Evolutionary conservation across 257 asterid species (phyloP).

Genomic region (Nicotiana paniculata): DNA sequence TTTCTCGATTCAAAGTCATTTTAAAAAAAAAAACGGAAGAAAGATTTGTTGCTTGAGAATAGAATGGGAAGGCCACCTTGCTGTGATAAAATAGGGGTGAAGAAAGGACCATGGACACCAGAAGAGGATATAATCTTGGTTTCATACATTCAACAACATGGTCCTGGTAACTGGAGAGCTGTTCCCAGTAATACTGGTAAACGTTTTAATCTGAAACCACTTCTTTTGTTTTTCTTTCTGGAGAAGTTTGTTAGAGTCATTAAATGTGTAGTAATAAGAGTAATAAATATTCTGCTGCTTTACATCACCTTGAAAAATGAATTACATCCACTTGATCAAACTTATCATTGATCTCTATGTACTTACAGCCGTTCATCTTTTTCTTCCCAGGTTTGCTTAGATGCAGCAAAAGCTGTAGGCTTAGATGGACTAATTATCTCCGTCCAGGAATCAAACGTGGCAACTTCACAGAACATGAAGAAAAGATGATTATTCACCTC

Average conservation of each 20-base stretch:
- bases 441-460: constrained; percentile 78
- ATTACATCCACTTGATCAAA: not conserved
- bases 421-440: constrained; percentile 76
- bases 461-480: constrained; percentile 52
- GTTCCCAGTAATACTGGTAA: constrained; percentile 73
- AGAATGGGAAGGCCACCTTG: constrained; percentile 72
- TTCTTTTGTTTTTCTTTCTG: not conserved
- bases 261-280: constrained; percentile 15
- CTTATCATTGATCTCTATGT: not conserved
- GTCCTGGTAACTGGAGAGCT: constrained; percentile 69
- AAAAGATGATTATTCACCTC: constrained; percentile 66
- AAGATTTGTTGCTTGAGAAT: not conserved
- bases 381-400: constrained; percentile 44
- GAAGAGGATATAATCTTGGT: constrained; percentile 69
- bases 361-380: not conserved
- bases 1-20: not conserved
- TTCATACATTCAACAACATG: constrained; percentile 69
- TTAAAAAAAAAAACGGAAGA: not conserved
- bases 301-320: constrained; percentile 30
- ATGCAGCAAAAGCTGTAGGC: constrained; percentile 74
- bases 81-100: constrained; percentile 52
- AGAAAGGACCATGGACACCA: constrained; percentile 82
- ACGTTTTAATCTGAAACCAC: not conserved
- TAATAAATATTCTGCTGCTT: constrained; percentile 26
- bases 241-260: constrained; percentile 31